Evolutionary conservation across 2,329 filamentous ascomycete species (phyloP).

Genomic region (Dothideomycetes sp.): DNA sequence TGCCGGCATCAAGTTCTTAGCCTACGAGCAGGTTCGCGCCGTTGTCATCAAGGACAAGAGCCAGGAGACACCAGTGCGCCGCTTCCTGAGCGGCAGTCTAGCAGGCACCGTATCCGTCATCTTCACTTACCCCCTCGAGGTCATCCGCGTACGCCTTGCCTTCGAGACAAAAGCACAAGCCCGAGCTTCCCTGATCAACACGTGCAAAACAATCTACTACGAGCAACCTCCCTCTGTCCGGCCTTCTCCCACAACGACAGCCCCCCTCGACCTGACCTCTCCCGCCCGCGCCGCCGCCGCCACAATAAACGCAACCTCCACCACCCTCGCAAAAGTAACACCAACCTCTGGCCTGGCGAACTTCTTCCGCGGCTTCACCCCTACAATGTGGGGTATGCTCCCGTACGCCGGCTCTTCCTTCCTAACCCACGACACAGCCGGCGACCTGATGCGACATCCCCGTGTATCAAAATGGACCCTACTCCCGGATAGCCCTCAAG

Average conservation of each 20-base stretch:
- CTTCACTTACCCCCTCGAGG: constrained; percentile 89
- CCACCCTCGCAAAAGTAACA: constrained; percentile 39
- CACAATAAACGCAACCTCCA: constrained; percentile 30
- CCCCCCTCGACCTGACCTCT: constrained; percentile 13
- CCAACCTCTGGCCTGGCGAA: constrained; percentile 66
- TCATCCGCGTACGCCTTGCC: constrained; percentile 82
- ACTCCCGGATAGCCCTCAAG: constrained; percentile 39
- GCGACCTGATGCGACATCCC: constrained; percentile 68
- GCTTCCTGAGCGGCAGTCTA: constrained; percentile 61
- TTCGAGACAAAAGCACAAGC: constrained; percentile 79
- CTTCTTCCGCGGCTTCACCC: constrained; percentile 89
- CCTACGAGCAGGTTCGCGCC: constrained; percentile 89
- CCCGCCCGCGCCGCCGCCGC: constrained; percentile 24
- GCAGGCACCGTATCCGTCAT: constrained; percentile 87
- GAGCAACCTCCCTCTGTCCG: constrained; percentile 44
- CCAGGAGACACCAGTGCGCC: constrained; percentile 69
- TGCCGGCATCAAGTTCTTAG: constrained; percentile 93
- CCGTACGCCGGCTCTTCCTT: constrained; percentile 95
- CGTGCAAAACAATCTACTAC: constrained; percentile 77
- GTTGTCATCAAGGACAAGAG: constrained; percentile 58
- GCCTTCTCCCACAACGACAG: constrained; percentile 4
- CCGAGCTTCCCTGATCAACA: constrained; percentile 59
- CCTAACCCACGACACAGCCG: constrained; percentile 82
- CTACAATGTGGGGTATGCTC: constrained; percentile 87
- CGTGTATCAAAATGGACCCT: constrained; percentile 62